Conservation (phyloP, 2,329 filamentous ascomycete genomes). For the Metarhizium album region DNA sequence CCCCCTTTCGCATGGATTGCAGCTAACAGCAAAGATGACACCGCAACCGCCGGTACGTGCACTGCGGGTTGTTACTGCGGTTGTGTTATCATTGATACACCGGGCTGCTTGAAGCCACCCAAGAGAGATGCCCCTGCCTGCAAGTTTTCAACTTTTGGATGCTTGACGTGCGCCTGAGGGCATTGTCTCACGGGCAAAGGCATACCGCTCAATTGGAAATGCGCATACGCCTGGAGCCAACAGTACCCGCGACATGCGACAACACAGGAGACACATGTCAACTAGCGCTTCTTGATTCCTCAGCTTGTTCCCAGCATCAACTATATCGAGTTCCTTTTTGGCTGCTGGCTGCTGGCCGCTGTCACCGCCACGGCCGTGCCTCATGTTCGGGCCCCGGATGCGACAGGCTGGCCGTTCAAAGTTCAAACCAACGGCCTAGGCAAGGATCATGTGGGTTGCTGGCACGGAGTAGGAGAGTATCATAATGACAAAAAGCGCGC, state of each 20-base stretch:
- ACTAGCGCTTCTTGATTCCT: too few species aligned
- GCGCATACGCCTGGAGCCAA: not conserved
- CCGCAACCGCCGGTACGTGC: not conserved
- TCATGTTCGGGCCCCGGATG: not conserved
- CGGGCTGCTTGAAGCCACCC: not conserved
- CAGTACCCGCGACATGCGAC: not conserved
- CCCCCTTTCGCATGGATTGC: not conserved
- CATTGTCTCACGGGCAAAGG: not conserved
- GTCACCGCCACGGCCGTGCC: not conserved
- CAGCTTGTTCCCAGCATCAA: not conserved
- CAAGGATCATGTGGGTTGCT: not conserved
- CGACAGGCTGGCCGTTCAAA: not conserved
- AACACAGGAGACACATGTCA: too few species aligned
- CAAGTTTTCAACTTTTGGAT: not conserved
- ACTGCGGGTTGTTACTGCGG: not conserved
- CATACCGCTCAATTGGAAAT: not conserved
- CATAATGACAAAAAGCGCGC: not conserved
- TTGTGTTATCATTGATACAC: not conserved
- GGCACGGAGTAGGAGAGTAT: not conserved
- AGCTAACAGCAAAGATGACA: not conserved
- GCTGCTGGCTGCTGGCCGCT: too few species aligned
- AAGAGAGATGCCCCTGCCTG: not conserved
- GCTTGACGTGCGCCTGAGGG: not conserved
- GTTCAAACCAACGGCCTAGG: not conserved
- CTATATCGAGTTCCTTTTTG: not conserved